These are phyloP conservation scores for Solanum habrochaites DNA, from an alignment of 257 asterid species.

Conservation along the genomic window DNA sequence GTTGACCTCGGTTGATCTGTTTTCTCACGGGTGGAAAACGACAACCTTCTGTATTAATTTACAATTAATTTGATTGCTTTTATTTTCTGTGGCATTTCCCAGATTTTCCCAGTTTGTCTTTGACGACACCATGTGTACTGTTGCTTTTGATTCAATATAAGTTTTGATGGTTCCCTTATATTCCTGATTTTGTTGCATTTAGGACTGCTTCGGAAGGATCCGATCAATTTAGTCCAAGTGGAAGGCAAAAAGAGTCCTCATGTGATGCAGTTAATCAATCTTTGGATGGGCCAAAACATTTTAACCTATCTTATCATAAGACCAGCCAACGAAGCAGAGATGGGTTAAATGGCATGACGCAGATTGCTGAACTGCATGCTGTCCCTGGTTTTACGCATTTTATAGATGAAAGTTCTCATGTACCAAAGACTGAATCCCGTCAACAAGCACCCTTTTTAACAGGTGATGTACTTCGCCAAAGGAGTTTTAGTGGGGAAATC, in stretches of 20 bases:
- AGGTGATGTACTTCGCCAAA: constrained; percentile 33
- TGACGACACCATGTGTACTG: neutral
- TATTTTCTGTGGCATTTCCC: neutral
- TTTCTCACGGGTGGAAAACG: too few relatives aligned
- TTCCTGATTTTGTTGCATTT: neutral
- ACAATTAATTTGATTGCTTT: neutral
- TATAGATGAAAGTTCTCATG: constrained; percentile 35
- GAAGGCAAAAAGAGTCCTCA: constrained; percentile 18
- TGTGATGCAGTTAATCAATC: constrained; percentile 39
- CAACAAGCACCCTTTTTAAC: constrained; percentile 26
- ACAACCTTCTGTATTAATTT: neutral
- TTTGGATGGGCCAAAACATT: constrained; percentile 35
- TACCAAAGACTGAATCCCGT: constrained; percentile 23
- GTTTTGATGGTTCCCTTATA: constrained; percentile 1
- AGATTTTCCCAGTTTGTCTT: neutral
- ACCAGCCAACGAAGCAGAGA: constrained; percentile 34
- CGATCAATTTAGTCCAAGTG: constrained; percentile 20
- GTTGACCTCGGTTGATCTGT: too few relatives aligned
- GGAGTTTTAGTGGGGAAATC: constrained; percentile 40
- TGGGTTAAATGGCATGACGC: constrained; percentile 39
- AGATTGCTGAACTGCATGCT: constrained; percentile 57
- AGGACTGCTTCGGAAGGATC: constrained; percentile 33
- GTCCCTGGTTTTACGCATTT: constrained; percentile 67
- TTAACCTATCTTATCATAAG: constrained; percentile 69
- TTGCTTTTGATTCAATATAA: neutral